phyloP scores from a whole-genome alignment of 371 early-diverging fungal genomes.

The Saksenaea oblongispora region DNA sequence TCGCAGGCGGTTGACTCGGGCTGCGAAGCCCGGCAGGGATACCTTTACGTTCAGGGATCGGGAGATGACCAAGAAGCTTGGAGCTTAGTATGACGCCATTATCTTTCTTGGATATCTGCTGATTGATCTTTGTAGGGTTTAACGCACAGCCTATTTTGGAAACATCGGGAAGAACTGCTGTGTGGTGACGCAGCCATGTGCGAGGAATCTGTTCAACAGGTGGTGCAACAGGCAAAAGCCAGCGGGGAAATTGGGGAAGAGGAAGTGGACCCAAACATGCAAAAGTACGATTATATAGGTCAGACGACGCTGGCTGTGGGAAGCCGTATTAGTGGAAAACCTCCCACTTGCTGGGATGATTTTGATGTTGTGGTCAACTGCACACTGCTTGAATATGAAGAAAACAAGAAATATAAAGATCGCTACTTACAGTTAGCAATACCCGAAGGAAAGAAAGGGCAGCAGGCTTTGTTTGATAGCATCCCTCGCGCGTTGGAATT shows the following conservation, averaged over 20 bases:
- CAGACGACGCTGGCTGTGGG: conserved; percentile 67
- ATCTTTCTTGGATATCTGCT: neutral
- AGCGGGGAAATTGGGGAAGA: conserved; percentile 9
- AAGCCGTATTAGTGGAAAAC: conserved; percentile 44
- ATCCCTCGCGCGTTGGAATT: conserved; percentile 61
- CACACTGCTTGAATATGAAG: conserved; percentile 43
- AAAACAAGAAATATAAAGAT: conserved; percentile 17
- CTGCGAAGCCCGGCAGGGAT: conserved; percentile 51
- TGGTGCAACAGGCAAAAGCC: conserved; percentile 33
- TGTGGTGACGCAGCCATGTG: conserved; percentile 40
- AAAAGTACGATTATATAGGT: conserved; percentile 52
- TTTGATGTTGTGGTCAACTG: conserved; percentile 75
- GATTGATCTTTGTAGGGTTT: conserved; percentile 12
- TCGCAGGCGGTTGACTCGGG: conserved; percentile 61
- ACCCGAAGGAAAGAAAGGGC: conserved; percentile 76
- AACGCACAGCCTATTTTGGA: conserved; percentile 74
- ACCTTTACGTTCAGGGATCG: conserved; percentile 85
- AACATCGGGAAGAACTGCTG: conserved; percentile 53
- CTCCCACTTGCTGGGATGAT: conserved; percentile 54
- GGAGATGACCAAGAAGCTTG: conserved; percentile 90
- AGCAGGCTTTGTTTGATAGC: conserved; percentile 49
- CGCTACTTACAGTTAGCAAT: conserved; percentile 63
- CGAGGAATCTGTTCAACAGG: conserved; percentile 40
- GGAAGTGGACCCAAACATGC: neutral
- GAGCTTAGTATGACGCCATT: conserved; percentile 51